These are phyloP conservation scores for Candida nanaspora DNA, from an alignment of 805 yeast species.

Conservation along the genomic window DNA sequence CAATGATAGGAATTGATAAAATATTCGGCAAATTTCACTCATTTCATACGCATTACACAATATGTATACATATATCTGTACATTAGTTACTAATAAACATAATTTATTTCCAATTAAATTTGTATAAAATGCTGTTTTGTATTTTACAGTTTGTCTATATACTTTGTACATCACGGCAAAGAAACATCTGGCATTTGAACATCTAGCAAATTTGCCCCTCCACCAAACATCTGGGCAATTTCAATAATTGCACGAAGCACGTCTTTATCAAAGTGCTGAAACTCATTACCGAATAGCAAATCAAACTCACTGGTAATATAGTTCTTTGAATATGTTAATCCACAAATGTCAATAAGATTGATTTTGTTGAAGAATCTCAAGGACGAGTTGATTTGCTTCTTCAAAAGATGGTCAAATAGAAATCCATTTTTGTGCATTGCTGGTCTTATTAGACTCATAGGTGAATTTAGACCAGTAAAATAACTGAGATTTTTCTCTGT, in stretches of 20 bases:
- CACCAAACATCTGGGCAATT: background rate
- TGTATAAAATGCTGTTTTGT: too few relatives aligned
- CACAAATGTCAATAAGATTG: conserved; percentile 24
- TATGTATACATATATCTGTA: too few relatives aligned
- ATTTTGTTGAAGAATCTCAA: conserved; percentile 12
- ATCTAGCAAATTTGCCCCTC: too few relatives aligned
- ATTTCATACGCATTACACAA: too few relatives aligned
- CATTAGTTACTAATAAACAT: too few relatives aligned
- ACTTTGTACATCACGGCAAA: too few relatives aligned
- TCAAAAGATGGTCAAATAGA: conserved; percentile 23
- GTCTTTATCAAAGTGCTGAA: background rate
- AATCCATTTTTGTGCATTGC: conserved; percentile 12
- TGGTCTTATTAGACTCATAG: conserved; percentile 12
- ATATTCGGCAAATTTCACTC: too few relatives aligned
- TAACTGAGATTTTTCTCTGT: conserved; percentile 4
- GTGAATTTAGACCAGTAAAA: conserved; percentile 6
- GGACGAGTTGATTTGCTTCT: conserved; percentile 17
- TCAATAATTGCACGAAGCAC: background rate
- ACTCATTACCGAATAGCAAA: background rate
- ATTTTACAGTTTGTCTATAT: too few relatives aligned
- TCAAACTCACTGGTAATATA: background rate
- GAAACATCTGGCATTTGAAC: too few relatives aligned
- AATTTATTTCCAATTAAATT: too few relatives aligned
- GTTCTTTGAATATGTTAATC: conserved; percentile 15
- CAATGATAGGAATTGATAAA: too few relatives aligned